Evolutionary conservation across 2,329 filamentous ascomycete genomes (phyloP).

Genomic region (Stachybotrys chlorohalonatus): DNA sequence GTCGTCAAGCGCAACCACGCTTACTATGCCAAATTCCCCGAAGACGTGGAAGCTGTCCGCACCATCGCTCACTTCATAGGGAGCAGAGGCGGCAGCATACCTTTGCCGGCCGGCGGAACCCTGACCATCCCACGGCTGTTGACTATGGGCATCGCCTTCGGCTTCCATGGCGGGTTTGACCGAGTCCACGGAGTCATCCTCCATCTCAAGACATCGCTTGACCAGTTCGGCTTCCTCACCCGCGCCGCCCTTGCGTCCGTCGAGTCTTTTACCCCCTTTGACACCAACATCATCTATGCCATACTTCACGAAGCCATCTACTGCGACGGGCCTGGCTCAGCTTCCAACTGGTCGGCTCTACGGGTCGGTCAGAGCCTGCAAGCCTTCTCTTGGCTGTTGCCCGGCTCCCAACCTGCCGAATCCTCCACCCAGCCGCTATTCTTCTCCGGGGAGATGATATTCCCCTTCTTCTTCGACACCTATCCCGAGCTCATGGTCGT

Average conservation of each 20-base stretch:
- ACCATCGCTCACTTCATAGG: constrained; percentile 57
- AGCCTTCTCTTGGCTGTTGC: constrained; percentile 41
- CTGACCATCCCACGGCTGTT: constrained; percentile 69
- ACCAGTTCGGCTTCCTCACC: constrained; percentile 67
- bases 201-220: constrained; percentile 62
- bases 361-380: constrained; percentile 44
- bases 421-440: constrained; percentile 46
- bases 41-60: constrained; percentile 62
- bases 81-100: constrained; percentile 43
- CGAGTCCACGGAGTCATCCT: constrained; percentile 65
- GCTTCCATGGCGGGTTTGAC: constrained; percentile 70
- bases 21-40: constrained; percentile 80
- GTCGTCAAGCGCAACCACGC: constrained; percentile 62
- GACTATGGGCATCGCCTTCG: constrained; percentile 70
- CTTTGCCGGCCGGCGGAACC: constrained; percentile 61
- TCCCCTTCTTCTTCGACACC: constrained; percentile 73
- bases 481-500: constrained; percentile 68
- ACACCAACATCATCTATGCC: constrained; percentile 73
- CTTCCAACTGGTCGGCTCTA: constrained; percentile 68
- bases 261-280: constrained; percentile 60
- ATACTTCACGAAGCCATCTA: constrained; percentile 85
- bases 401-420: constrained; percentile 12
- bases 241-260: constrained; percentile 59
- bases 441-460: constrained; percentile 93
- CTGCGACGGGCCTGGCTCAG: constrained; percentile 54